Evolutionary conservation across 805 yeast genomes (phyloP), one percentile per base, ranked within the genome.

Genomic region (Candida ortonii): DNA sequence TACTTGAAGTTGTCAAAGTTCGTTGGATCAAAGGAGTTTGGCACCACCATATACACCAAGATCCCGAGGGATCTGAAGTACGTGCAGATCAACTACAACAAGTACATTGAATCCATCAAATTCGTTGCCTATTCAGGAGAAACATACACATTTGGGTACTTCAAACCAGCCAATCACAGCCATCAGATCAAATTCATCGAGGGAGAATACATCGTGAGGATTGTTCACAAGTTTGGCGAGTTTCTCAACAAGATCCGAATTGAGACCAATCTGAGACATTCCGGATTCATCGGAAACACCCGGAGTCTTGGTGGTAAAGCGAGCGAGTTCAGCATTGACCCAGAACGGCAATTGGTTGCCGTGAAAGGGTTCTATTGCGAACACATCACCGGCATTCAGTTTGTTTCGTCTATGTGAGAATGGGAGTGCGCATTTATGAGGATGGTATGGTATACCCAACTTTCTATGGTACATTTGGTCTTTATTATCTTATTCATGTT

Each of bases 331-430:
- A 29, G 26, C 3, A 28, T 46, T 16, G 49, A 35, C 12, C 25
- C 22, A 7, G 45, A 35, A 12, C 36, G 51, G 16, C 30, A 33
- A 16, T 31, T 44, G 30, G 42, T 34, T 19, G 46, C 38, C n/a
- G 34, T 44, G 19, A 39, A 34, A 16, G 51, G 49, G 10, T 39
- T 37, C 25, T 42, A 41, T 18, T 34, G 43, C 23, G 34, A 39
- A 20, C 51, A 46, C 26, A 41, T 46, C 30, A 36, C 25, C 23
- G 39, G 46, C 12, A 32, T 46, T 22, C 51, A 46, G 26, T 41
- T 44, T 33, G 44, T 41, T 9, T 13, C 21, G 28, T 28, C 37
- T 19, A 19, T 32, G 33, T 33, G 30, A 22, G 12, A 9, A 7
- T n/a, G n/a, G n/a, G n/a, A n/a, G n/a, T n/a, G n/a, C n/a, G n/a